Evolutionary conservation across 2,329 filamentous ascomycete genomes (phyloP), one percentile per base, ranked within the genome.

Genomic region (Colletotrichum nymphaeae): DNA sequence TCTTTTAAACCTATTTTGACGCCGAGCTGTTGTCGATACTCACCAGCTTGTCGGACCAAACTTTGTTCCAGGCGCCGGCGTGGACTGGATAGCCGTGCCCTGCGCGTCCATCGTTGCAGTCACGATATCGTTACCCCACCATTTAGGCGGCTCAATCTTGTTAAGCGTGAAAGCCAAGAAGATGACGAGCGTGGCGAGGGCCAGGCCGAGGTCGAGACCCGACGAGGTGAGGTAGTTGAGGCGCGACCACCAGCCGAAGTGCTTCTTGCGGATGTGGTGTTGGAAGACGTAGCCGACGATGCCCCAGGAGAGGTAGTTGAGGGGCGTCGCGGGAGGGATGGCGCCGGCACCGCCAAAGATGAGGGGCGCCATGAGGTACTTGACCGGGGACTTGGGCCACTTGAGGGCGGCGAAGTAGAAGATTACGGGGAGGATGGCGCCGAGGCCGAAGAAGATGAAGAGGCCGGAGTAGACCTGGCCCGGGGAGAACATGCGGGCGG

Each of bases 221-320:
- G 92, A 93, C 14, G 91, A 92, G 0, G 93, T 92, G 73, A 94
- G 82, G 77, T 93, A 94, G 83, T 94, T 94, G 78, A 93, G 89
- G 30, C 91, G 87, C 81, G 89, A 90, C 93, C 93, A 95, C 93
- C 93, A 95, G 32, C 84, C 87, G 74, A 90, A 90, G 80, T 90
- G 87, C 16, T 87, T 86, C 78, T 89, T 88, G 80, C 91, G 90
- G 79, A 95, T 89, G 78, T 85, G 87, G 80, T 90, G 90, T 80
- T 95, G 93, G 85, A 94, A 95, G 37, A 93, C 74, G 76, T 90
- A 91, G 35, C 93, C 93, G 3, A 94, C 91, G 69, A 93, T 83
- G 22, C 91, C 92, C 93, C 93, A 95, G n/a, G 88, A 88, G 42
- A 93, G 88, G 79, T 94, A 95, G 82, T 93, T 94, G 72, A 94